Evolutionary conservation across 1,284 basidiomycete species (phyloP).

Genomic region (Volvariella surrecta): DNA sequence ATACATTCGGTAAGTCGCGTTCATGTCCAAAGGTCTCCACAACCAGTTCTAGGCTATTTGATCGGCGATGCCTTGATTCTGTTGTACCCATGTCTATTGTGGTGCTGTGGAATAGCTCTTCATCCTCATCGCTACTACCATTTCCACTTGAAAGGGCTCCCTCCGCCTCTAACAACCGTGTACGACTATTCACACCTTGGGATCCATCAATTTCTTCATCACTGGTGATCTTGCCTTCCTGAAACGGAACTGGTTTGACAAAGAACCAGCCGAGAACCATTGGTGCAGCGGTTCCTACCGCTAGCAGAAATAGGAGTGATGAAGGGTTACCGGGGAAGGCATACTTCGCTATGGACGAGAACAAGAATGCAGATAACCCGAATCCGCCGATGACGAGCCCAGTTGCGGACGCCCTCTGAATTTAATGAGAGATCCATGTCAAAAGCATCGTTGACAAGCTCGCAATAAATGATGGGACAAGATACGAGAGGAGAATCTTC

Average conservation of each 20-base stretch:
- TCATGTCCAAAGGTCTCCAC: background rate
- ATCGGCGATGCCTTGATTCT: too few relatives aligned
- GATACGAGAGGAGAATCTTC: background rate
- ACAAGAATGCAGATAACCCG: constrained; percentile 67
- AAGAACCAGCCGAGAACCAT: constrained; percentile 35
- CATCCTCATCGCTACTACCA: too few relatives aligned
- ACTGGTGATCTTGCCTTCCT: too few relatives aligned
- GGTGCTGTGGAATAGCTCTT: too few relatives aligned
- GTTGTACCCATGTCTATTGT: too few relatives aligned
- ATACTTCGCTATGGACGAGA: constrained; percentile 27
- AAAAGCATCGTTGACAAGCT: background rate
- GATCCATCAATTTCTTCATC: constrained; percentile 1
- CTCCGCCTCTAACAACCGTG: too few relatives aligned
- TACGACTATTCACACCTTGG: background rate
- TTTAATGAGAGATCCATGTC: background rate
- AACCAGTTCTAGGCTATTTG: too few relatives aligned
- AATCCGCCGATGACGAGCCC: constrained; percentile 71
- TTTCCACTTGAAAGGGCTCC: too few relatives aligned
- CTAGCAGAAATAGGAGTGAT: constrained; percentile 27
- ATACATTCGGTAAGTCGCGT: constrained; percentile 23
- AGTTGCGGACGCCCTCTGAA: constrained; percentile 57
- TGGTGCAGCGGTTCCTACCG: constrained; percentile 29
- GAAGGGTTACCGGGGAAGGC: constrained; percentile 31
- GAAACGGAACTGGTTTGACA: constrained; percentile 27
- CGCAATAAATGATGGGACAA: background rate